Percentiles rank a stretch among this genome's conserved stretches.
These are phyloP conservation scores for Fraxinus nigra DNA, from an alignment of 305 asterid genomes.

Conservation along the genomic window DNA sequence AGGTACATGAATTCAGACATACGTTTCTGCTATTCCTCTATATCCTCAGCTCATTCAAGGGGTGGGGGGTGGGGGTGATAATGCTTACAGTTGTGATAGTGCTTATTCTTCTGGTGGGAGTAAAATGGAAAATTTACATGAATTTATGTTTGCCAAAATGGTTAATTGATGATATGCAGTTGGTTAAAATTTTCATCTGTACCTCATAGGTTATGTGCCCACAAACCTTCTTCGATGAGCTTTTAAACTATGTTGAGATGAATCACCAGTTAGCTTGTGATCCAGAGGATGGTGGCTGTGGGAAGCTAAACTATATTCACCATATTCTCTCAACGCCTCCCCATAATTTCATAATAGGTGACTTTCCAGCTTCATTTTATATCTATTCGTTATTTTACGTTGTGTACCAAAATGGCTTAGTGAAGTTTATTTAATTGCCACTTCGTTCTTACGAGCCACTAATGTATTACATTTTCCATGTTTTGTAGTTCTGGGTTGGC, in stretches of 20 bases:
- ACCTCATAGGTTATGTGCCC: slow-evolving; percentile 66
- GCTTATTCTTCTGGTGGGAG: slow-evolving; percentile 3
- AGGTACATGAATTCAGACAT: slow-evolving; percentile 44
- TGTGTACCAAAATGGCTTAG: neutral
- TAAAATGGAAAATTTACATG: slow-evolving; percentile 1
- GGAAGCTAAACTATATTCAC: slow-evolving; percentile 75
- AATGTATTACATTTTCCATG: slow-evolving; percentile 11
- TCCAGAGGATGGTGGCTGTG: slow-evolving; percentile 83
- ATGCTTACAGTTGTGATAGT: neutral
- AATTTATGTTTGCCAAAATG: slow-evolving; percentile 2
- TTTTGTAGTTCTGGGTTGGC: slow-evolving; percentile 85
- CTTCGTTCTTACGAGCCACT: neutral
- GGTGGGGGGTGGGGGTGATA: neutral
- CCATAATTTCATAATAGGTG: slow-evolving; percentile 86
- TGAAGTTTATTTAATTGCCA: neutral
- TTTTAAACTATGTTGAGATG: slow-evolving; percentile 80
- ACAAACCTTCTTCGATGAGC: slow-evolving; percentile 80
- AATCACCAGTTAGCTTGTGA: slow-evolving; percentile 92
- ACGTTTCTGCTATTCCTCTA: neutral
- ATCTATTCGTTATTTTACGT: neutral
- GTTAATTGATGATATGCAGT: slow-evolving; percentile 8
- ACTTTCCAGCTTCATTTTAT: neutral
- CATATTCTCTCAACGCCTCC: slow-evolving; percentile 79
- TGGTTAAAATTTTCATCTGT: slow-evolving; percentile 16
- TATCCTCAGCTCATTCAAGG: neutral